Conservation (phyloP, 1,139 yeast species). For the Kurtzmaniella quercitrusa region DNA sequence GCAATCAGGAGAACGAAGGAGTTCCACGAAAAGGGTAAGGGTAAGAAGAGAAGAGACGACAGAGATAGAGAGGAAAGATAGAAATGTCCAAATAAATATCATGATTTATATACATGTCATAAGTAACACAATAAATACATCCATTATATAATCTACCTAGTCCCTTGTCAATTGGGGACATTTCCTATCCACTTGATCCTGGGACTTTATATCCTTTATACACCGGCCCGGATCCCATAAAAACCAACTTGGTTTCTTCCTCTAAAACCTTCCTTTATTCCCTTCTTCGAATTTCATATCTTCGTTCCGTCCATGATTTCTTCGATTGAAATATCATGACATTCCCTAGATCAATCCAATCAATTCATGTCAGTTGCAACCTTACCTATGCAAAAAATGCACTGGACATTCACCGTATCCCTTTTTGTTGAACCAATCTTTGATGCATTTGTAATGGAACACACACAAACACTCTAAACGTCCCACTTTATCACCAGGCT, state of each 20-base stretch:
- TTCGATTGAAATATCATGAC: too few species aligned
- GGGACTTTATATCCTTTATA: too few species aligned
- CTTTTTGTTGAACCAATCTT: constrained; percentile 83
- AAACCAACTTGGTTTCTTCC: too few species aligned
- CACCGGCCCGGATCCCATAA: too few species aligned
- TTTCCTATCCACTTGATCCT: too few species aligned
- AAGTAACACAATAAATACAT: background rate
- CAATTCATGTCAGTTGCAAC: too few species aligned
- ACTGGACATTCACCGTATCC: constrained; percentile 88
- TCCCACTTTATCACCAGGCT: constrained; percentile 85
- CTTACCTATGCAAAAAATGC: constrained; percentile 44
- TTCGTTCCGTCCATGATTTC: too few species aligned
- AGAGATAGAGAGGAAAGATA: constrained; percentile 46
- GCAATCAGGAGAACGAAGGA: constrained; percentile 83
- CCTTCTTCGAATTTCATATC: too few species aligned
- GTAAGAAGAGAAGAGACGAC: constrained; percentile 31
- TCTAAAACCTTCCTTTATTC: too few species aligned
- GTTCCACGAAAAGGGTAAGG: constrained; percentile 47
- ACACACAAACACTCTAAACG: constrained; percentile 91
- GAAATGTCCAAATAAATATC: background rate
- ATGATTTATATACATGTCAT: too few species aligned
- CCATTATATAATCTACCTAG: background rate
- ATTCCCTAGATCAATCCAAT: background rate
- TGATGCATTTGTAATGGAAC: constrained; percentile 85
- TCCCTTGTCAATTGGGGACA: too few species aligned